These are phyloP conservation scores for Thraustotheca clavata DNA, from an alignment of 352 stramenopile species.

Conservation along the genomic window DNA sequence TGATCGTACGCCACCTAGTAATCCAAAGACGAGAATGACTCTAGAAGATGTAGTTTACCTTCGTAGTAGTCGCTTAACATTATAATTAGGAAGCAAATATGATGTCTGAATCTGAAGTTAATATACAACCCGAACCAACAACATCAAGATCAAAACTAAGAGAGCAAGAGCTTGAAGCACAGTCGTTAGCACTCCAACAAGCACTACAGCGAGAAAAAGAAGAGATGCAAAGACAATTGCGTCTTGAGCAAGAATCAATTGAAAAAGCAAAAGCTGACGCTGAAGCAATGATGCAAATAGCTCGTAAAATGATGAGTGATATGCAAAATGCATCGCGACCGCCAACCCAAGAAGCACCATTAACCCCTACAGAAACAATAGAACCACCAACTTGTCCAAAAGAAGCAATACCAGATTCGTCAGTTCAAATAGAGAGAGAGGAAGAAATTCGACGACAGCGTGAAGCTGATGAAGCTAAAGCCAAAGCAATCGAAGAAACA, in stretches of 20 bases:
- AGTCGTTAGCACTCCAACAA: conserved; percentile 17
- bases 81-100: conserved; percentile 14
- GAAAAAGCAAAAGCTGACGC: conserved; percentile 54
- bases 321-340: conserved; percentile 36
- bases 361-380: not conserved
- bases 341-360: conserved; percentile 22
- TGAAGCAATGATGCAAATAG: conserved; percentile 51
- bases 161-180: conserved; percentile 2
- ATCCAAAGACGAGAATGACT: not conserved
- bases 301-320: conserved; percentile 72
- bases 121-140: too few species aligned
- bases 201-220: conserved; percentile 16
- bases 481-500: conserved; percentile 40
- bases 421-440: not conserved
- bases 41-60: not conserved
- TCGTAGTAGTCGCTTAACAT: not conserved
- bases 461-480: too few species aligned
- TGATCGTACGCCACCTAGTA: too few species aligned
- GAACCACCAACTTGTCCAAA: not conserved
- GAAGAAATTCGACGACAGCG: not conserved
- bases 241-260: conserved; percentile 51
- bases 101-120: not conserved
- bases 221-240: conserved; percentile 13
- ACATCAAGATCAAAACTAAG: conserved; percentile 2
- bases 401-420: conserved; percentile 7